Evolutionary conservation across 2,329 filamentous ascomycete species (phyloP).

Genomic region (Aspergillus sclerotialis): DNA sequence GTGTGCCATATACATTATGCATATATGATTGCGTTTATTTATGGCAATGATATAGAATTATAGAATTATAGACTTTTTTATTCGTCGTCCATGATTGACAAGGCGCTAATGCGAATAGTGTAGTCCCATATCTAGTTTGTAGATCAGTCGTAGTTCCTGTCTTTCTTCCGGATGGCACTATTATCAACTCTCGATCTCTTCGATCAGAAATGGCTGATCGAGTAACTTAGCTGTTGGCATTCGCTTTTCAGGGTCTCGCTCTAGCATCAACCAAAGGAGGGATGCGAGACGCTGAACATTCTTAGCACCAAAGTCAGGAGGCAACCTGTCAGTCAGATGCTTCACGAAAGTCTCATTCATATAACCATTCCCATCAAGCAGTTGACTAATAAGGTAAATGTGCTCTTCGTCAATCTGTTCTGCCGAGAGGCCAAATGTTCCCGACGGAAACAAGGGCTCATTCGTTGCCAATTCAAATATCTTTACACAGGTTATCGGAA

Average conservation of each 20-base stretch:
- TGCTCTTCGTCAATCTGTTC: slow-evolving; percentile 10
- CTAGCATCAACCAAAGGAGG: slow-evolving; percentile 10
- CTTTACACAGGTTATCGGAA: slow-evolving; percentile 4
- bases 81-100: too few relatives aligned
- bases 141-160: too few relatives aligned
- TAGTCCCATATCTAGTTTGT: too few relatives aligned
- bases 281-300: slow-evolving; percentile 8
- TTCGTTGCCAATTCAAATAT: slow-evolving; percentile 17
- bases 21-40: not conserved
- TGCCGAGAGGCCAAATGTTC: slow-evolving; percentile 8
- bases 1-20: slow-evolving; percentile 1
- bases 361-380: not conserved
- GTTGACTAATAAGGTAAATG: slow-evolving; percentile 3
- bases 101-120: too few relatives aligned
- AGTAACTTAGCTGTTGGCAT: slow-evolving; percentile 6
- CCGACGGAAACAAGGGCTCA: slow-evolving; percentile 11
- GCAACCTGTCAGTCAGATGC: slow-evolving; percentile 10
- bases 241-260: slow-evolving; percentile 7
- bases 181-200: not conserved
- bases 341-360: slow-evolving; percentile 5
- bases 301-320: slow-evolving; percentile 9
- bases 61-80: not conserved
- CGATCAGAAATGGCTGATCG: slow-evolving; percentile 6
- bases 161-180: too few relatives aligned
- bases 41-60: not conserved